Evolutionary conservation across 2,329 filamentous ascomycete genomes (phyloP), one percentile per base, ranked within the genome.

Genomic region (Pseudogymnoascus sp.): DNA sequence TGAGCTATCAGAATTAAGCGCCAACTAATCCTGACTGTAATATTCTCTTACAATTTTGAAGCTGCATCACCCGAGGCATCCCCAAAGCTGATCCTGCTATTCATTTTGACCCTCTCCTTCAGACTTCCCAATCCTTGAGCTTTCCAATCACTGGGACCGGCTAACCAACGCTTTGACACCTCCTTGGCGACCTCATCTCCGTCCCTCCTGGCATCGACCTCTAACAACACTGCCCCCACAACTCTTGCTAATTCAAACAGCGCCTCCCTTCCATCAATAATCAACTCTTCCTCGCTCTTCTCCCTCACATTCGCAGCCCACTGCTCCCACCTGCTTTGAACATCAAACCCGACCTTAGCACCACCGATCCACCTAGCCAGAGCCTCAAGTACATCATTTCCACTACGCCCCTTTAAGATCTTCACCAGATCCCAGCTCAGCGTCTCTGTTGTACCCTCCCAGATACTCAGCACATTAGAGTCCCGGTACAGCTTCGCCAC

Each of bases 401-500:
- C 10, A 62, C 68, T 3, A 75, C 79, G 1, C 65, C 70, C 67
- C 23, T 72, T 72, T 0, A 77, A 72, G 35, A 82, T 78, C 65
- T 80, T 81, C 43, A 83, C 63, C 0, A 78, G 78, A 64, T 84
- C 81, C 1, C 76, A 78, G 4, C 83, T 83, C 62, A 91, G 77
- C 5, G 91, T 85, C 68, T 90, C 87, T 0, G 87, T 89, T 0
- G 88, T 91, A 0, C 88, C 86, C 72, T 89, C 87, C 85, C 86
- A 89, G 59, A 91, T 90, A 12, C 82, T 80, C 60, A 83, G 74
- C 2, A 90, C 87, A 6, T 78, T 74, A 1, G 80, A 83, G 67
- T 91, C 88, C 6, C 89, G 81, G 68, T 85, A 84, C 0, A 90
- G 75, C 6, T 86, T 80, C 0, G 87, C 81, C 3, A 91, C 75